Evolutionary conservation across 805 yeast species (phyloP).

Genomic region (Suhomyces xylopsoci): DNA sequence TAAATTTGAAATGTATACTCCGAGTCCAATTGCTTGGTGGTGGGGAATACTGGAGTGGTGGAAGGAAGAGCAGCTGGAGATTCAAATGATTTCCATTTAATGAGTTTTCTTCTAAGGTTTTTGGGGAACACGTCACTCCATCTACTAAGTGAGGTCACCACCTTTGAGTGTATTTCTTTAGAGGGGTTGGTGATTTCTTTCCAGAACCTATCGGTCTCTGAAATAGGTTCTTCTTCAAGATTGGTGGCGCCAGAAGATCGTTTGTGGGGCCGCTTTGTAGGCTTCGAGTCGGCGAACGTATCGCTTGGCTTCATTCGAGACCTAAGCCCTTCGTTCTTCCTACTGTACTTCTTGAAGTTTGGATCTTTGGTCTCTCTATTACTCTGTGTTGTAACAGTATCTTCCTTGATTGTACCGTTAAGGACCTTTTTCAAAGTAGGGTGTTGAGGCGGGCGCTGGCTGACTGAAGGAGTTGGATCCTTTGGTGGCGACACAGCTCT

Average conservation of each 20-base stretch:
- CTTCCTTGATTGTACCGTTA: not conserved
- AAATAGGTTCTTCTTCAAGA: not conserved
- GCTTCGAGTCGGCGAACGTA: not conserved
- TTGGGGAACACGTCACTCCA: constrained; percentile 92
- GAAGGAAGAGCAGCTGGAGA: constrained; percentile 93
- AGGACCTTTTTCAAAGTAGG: not conserved
- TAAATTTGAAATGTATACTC: constrained; percentile 83
- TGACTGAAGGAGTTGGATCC: not conserved
- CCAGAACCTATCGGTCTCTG: constrained; percentile 23
- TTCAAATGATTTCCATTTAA: constrained; percentile 90
- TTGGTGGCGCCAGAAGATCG: constrained; percentile 1
- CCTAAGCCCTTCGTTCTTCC: not conserved
- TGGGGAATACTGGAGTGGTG: constrained; percentile 75
- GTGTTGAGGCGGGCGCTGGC: not conserved
- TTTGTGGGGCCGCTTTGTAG: not conserved
- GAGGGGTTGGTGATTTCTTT: constrained; percentile 64
- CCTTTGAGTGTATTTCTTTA: constrained; percentile 53
- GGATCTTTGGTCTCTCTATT: not conserved
- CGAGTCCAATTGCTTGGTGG: constrained; percentile 59
- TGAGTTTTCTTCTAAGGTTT: constrained; percentile 58
- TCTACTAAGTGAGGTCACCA: constrained; percentile 65
- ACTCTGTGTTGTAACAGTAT: not conserved
- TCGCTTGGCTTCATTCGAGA: not conserved
- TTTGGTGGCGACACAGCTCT: not conserved
- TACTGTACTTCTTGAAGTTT: not conserved